Percentiles rank a stretch among this genome's conserved stretches.
These are phyloP conservation scores for Mycena citricolor DNA, from an alignment of 1,284 basidiomycete species.

Conservation along the genomic window DNA sequence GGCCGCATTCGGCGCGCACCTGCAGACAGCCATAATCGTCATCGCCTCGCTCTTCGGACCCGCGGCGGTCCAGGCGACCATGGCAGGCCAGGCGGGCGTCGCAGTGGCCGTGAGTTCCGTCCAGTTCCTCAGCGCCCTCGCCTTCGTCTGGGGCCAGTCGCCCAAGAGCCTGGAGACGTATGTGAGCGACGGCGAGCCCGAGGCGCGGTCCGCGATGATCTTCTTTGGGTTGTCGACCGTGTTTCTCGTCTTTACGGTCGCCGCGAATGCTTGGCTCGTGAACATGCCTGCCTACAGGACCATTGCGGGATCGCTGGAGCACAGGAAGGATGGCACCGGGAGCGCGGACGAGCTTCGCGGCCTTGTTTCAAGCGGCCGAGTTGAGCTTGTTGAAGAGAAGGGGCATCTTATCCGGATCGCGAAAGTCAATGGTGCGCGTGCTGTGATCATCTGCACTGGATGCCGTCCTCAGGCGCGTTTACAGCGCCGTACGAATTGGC, in stretches of 20 bases:
- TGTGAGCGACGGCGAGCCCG: slow-evolving; percentile 44
- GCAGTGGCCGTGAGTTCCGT: slow-evolving; percentile 72
- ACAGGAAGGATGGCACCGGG: slow-evolving; percentile 24
- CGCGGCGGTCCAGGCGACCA: slow-evolving; percentile 62
- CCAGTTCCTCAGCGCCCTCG: slow-evolving; percentile 63
- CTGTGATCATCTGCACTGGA: too few species aligned
- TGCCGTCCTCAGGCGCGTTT: too few species aligned
- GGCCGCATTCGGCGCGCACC: slow-evolving; percentile 61
- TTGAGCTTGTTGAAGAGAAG: slow-evolving; percentile 32
- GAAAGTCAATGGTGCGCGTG: slow-evolving; percentile 50
- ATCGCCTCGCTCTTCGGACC: slow-evolving; percentile 74
- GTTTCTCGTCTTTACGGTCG: slow-evolving; percentile 55
- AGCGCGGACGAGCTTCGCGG: slow-evolving; percentile 36
- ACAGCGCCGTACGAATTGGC: slow-evolving; percentile 63
- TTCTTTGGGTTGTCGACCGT: slow-evolving; percentile 73
- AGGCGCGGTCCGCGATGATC: slow-evolving; percentile 62
- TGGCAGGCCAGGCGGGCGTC: slow-evolving; percentile 77
- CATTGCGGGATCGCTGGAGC: slow-evolving; percentile 45
- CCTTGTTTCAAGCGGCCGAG: slow-evolving; percentile 34
- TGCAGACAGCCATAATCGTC: slow-evolving; percentile 68
- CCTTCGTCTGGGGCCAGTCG: slow-evolving; percentile 50
- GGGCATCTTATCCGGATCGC: slow-evolving; percentile 54
- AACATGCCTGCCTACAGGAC: slow-evolving; percentile 57
- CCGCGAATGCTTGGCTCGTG: slow-evolving; percentile 57
- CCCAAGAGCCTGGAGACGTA: slow-evolving; percentile 30